A percentile compares a stretch with the other conserved stretches of the same genome.
phyloP scores from a whole-genome alignment of 2,329 filamentous ascomycete species.

The Alternaria infectoria region DNA sequence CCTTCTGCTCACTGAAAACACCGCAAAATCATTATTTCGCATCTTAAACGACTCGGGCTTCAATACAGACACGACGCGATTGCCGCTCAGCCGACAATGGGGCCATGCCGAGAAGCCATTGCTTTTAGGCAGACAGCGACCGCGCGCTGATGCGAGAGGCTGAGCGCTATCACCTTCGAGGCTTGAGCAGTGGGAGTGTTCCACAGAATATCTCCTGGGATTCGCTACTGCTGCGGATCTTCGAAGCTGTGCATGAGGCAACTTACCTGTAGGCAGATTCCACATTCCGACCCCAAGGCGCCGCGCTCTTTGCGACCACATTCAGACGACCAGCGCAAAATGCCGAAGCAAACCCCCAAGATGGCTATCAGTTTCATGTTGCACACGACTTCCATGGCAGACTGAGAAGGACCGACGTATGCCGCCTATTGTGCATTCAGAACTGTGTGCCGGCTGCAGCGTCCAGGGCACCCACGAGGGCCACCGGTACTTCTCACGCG shows the following conservation, averaged over 20 bases:
- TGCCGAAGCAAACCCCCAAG: not conserved
- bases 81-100: not conserved
- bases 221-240: not conserved
- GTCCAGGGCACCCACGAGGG: not conserved
- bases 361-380: not conserved
- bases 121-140: not conserved
- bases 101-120: not conserved
- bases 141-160: slow-evolving; percentile 6
- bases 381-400: not conserved
- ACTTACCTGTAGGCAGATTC: not conserved
- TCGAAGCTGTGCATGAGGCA: not conserved
- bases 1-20: not conserved
- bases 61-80: not conserved
- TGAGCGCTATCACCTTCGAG: not conserved
- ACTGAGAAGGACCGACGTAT: not conserved
- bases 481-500: slow-evolving; percentile 12
- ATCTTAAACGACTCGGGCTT: not conserved
- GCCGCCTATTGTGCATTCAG: not conserved
- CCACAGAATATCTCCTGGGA: not conserved
- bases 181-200: not conserved
- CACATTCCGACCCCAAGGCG: not conserved
- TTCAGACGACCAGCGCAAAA: not conserved
- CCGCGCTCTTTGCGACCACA: not conserved
- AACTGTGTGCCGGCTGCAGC: slow-evolving; percentile 9
- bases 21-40: not conserved